These are phyloP conservation scores for Pezicula carpinea DNA, from an alignment of 2,329 filamentous ascomycete species.

Conservation along the genomic window DNA sequence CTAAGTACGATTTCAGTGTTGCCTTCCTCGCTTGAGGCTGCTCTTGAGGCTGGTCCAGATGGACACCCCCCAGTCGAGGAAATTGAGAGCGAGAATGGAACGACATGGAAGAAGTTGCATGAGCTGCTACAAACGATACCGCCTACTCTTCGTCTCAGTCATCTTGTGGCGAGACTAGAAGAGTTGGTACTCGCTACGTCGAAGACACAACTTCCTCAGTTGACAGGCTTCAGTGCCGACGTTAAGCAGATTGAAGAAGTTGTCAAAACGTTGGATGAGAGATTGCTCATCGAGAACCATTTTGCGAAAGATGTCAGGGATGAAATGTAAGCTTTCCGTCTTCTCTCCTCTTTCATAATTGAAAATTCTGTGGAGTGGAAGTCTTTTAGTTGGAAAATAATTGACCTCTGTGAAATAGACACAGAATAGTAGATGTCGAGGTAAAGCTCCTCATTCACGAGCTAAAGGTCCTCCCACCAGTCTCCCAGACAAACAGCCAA, in stretches of 20 bases:
- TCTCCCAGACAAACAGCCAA: background rate
- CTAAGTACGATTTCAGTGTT: background rate
- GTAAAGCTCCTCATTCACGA: background rate
- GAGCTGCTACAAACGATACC: background rate
- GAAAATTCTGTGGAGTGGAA: background rate
- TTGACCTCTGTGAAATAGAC: background rate
- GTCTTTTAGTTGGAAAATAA: background rate
- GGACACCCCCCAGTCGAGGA: background rate
- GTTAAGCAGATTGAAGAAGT: background rate
- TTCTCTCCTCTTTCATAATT: background rate
- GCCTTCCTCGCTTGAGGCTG: background rate
- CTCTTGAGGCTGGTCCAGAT: background rate
- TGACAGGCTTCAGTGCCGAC: background rate
- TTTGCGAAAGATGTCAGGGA: background rate
- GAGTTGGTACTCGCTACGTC: background rate
- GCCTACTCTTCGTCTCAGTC: background rate
- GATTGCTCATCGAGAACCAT: background rate
- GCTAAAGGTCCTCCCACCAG: background rate
- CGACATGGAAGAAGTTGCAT: background rate
- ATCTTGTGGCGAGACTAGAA: background rate
- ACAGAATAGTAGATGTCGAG: background rate
- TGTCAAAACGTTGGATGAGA: background rate
- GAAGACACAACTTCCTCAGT: background rate
- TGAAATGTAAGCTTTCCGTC: background rate
- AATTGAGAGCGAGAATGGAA: background rate